Conservation (phyloP, 73 alveolate genomes). For the Blepharisma japonicum region DNA sequence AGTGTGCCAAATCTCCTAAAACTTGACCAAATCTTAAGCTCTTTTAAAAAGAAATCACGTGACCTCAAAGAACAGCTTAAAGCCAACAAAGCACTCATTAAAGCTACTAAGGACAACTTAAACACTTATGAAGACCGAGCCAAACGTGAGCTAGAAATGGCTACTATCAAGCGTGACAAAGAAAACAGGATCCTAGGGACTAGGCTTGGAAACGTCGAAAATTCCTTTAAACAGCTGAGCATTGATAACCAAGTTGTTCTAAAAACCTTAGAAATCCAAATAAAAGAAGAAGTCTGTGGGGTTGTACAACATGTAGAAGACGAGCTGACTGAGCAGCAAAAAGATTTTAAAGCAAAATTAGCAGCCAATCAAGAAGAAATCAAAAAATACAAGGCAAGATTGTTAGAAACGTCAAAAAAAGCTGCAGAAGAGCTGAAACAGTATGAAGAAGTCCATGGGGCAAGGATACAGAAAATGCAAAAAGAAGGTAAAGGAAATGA, state of each 20-base stretch:
- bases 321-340: not conserved
- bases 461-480: conserved; percentile 1
- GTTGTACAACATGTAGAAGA: not conserved
- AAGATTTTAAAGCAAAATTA: not conserved
- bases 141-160: not conserved
- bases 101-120: not conserved
- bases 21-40: not conserved
- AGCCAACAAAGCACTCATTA: not conserved
- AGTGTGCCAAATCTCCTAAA: not conserved
- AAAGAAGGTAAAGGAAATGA: conserved; percentile 6
- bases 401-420: not conserved
- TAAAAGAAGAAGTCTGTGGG: not conserved
- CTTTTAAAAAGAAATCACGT: not conserved
- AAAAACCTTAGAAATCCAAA: not conserved
- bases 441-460: conserved; percentile 4
- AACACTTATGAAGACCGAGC: conserved; percentile 7
- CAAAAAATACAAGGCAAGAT: not conserved
- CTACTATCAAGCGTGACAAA: not conserved
- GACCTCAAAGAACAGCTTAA: conserved; percentile 9
- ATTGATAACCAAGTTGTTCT: not conserved
- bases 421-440: not conserved
- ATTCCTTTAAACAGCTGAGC: not conserved
- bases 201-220: not conserved
- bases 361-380: not conserved
- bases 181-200: not conserved